Evolutionary conservation across 345 rosid genomes (phyloP), one percentile per base, ranked within the genome.

Genomic region (Rhizophora mangle): DNA sequence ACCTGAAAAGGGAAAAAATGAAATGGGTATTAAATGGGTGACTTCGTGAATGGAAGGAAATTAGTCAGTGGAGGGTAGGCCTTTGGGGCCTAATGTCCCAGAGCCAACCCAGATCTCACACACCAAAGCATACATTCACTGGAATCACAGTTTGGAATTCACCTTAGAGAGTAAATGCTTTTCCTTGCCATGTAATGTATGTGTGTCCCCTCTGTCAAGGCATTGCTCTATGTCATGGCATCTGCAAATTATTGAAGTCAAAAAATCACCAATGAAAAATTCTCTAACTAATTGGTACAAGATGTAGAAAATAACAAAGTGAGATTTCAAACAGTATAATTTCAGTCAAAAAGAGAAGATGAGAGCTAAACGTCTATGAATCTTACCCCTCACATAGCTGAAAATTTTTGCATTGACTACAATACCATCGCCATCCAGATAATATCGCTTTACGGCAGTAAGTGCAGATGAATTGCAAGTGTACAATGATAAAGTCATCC

Each of bases 331-430:
- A 15, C 58, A 58, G 31, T 4, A 27, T 27, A 55, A 57, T 58
- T 20, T 6, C 0, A 18, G 30, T 36, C 20, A 26, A 56, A 10
- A 20, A n/a, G 54, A 36, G 18, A 2, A 32, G 49, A 22, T 20
- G 56, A 49, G 54, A 29, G 47, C 1, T 19, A 34, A 8, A 22
- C 30, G 16, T 27, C 59, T 0, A 51, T 60, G 58, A 21, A 70
- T 7, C 26, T 68, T 72, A 88, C 93, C 84, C 84, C 71, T 80
- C 84, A 79, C 96, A 92, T n/a, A 88, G 67, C 51, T 88, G 88
- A 75, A 84, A 82, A 62, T 79, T 77, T 74, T 88, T 85, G 79
- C 97, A 88, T 49, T 72, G 82, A n/a, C 43, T 26, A 70, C 93
- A 92, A 69, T 59, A 56, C 96, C 96, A 89, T 46, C 86, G 81